These are phyloP conservation scores for Logfia minima DNA, from an alignment of 129 eudicot genomes.

Conservation along the genomic window DNA sequence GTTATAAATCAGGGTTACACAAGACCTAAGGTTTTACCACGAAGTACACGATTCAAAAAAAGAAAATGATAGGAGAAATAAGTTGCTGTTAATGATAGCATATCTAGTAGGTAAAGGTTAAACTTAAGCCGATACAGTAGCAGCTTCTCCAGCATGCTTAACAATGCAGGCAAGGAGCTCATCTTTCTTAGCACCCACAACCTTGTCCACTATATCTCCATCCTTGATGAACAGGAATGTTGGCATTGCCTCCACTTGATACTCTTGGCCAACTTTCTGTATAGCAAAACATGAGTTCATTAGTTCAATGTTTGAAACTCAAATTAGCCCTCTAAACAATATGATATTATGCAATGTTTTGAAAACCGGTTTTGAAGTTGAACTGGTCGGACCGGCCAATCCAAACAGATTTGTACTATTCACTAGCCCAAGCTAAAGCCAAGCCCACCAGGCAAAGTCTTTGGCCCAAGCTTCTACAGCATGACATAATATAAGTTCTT, in stretches of 20 bases:
- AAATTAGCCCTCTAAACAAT: background rate
- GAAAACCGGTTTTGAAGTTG: no score
- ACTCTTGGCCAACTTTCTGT: conserved; percentile 60
- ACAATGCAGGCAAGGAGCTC: conserved; percentile 34
- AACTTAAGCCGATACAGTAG: conserved; percentile 33
- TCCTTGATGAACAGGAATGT: conserved; percentile 71
- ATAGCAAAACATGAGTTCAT: background rate
- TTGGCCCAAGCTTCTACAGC: no score
- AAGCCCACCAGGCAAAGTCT: no score
- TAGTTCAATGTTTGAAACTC: background rate
- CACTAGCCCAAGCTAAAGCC: no score
- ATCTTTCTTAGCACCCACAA: conserved; percentile 78
- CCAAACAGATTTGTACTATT: no score
- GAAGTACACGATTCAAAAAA: conserved; percentile 8
- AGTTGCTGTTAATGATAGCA: conserved; percentile 7
- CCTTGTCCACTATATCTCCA: conserved; percentile 54
- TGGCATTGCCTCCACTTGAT: conserved; percentile 75
- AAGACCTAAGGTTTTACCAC: conserved; percentile 3
- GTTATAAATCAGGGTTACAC: conserved; percentile 12
- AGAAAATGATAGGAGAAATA: background rate
- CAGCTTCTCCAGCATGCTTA: conserved; percentile 39
- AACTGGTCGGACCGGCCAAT: no score
- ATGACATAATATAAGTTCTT: no score
- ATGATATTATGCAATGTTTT: background rate
- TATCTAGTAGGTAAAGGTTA: background rate